A percentile compares a stretch with the other conserved stretches of the same genome.
Conservation (phyloP, 1,139 yeast genomes). For the Sugiyamaella castrensis region DNA sequence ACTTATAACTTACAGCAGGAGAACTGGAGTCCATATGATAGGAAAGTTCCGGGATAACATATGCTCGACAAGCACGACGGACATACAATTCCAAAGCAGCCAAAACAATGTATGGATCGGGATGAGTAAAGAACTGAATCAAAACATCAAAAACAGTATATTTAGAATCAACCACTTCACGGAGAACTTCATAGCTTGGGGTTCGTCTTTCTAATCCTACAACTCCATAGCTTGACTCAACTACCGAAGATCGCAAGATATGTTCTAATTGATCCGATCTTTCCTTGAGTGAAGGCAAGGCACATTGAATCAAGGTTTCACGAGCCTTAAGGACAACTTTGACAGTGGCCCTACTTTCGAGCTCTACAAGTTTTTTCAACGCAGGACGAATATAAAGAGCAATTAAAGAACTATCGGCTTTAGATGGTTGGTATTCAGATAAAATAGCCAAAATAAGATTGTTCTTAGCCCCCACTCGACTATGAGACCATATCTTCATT, state of each 20-base stretch:
- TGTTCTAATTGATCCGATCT: conserved; percentile 97
- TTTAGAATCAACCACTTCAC: conserved; percentile 92
- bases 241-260: conserved; percentile 86
- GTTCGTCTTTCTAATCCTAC: conserved; percentile 65
- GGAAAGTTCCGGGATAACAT: conserved; percentile 73
- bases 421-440: conserved; percentile 63
- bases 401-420: conserved; percentile 55
- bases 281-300: conserved; percentile 92
- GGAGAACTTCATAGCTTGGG: conserved; percentile 76
- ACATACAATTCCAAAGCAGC: conserved; percentile 97
- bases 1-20: conserved; percentile 83
- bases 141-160: conserved; percentile 95
- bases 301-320: conserved; percentile 93
- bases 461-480: conserved; percentile 91
- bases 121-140: conserved; percentile 79
- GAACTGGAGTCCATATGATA: conserved; percentile 54
- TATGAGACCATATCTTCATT: conserved; percentile 74
- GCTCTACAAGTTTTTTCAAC: conserved; percentile 74
- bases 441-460: conserved; percentile 82
- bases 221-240: conserved; percentile 81
- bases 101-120: conserved; percentile 84
- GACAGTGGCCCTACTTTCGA: conserved; percentile 85
- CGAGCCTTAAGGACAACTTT: conserved; percentile 96
- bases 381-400: conserved; percentile 69
- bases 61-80: conserved; percentile 96